A percentile compares a stretch with the other conserved stretches of the same genome.
Evolutionary conservation across 768 basidiomycete species (phyloP).

Genomic region (Tephrocybe sp.): DNA sequence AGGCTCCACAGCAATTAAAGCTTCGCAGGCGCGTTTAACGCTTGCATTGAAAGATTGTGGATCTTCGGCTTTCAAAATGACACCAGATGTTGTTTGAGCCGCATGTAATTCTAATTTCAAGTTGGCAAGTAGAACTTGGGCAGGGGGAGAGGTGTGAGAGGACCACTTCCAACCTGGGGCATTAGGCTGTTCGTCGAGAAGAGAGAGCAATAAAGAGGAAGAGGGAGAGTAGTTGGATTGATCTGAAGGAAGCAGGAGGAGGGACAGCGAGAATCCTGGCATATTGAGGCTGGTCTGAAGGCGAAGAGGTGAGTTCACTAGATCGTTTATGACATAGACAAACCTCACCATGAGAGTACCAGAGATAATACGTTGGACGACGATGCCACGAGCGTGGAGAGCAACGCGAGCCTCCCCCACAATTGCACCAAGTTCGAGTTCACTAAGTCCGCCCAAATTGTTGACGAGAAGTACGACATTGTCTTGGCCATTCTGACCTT

Average conservation of each 20-base stretch:
- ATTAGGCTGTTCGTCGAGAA: constrained; percentile 67
- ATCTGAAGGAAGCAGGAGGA: constrained; percentile 67
- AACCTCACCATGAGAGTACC: constrained; percentile 82
- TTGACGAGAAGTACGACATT: constrained; percentile 81
- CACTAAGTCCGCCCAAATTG: constrained; percentile 85
- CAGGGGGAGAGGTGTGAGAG: constrained; percentile 41
- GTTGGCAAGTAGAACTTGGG: constrained; percentile 16
- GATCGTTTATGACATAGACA: background rate
- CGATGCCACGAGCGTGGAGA: constrained; percentile 57
- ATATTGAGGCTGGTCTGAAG: constrained; percentile 87
- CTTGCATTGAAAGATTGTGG: constrained; percentile 50
- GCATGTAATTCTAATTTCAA: constrained; percentile 13
- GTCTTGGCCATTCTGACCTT: constrained; percentile 50
- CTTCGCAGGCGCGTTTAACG: constrained; percentile 60
- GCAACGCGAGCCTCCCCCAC: constrained; percentile 58
- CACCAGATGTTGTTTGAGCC: constrained; percentile 8
- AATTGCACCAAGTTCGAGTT: constrained; percentile 75
- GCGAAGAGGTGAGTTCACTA: background rate
- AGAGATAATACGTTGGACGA: constrained; percentile 60
- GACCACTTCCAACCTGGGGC: constrained; percentile 90
- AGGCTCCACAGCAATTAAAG: constrained; percentile 75
- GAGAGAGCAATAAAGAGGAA: constrained; percentile 50
- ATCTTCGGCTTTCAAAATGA: constrained; percentile 34
- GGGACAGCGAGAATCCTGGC: constrained; percentile 88
- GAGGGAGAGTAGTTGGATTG: constrained; percentile 38